These are phyloP conservation scores for Staphylotrichum tortipilum DNA, from an alignment of 495 filamentous ascomycete species.

Conservation along the genomic window DNA sequence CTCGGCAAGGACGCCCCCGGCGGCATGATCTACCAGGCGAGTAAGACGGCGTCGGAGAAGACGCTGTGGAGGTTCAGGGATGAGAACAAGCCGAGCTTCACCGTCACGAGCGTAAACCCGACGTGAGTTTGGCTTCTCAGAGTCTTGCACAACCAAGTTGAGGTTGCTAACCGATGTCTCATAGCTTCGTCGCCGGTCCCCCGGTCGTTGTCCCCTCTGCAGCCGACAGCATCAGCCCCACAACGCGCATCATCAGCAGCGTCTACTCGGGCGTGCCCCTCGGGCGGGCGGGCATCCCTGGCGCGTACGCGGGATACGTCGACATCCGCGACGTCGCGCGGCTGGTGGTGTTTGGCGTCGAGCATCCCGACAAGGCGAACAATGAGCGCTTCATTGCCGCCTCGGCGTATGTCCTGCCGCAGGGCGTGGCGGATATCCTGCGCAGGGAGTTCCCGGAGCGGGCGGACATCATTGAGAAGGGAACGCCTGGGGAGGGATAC, in stretches of 20 bases:
- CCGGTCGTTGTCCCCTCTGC: slow-evolving; percentile 18
- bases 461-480: slow-evolving; percentile 25
- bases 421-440: slow-evolving; percentile 35
- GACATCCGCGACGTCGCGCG: slow-evolving; percentile 40
- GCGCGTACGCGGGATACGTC: slow-evolving; percentile 16
- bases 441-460: slow-evolving; percentile 28
- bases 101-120: slow-evolving; percentile 46
- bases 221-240: slow-evolving; percentile 12
- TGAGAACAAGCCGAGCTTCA: slow-evolving; percentile 39
- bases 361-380: slow-evolving; percentile 26
- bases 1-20: slow-evolving; percentile 23
- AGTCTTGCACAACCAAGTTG: not conserved
- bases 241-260: slow-evolving; percentile 14
- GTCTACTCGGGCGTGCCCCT: slow-evolving; percentile 19
- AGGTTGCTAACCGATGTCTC: too few species aligned
- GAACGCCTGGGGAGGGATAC: slow-evolving; percentile 34
- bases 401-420: slow-evolving; percentile 18
- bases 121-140: not conserved
- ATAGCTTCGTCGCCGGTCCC: slow-evolving; percentile 24
- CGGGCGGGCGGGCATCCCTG: not conserved
- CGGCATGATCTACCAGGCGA: slow-evolving; percentile 40
- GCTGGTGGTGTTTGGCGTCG: slow-evolving; percentile 28
- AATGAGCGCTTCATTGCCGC: slow-evolving; percentile 30
- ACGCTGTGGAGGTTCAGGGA: slow-evolving; percentile 45
- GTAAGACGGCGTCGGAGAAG: slow-evolving; percentile 48